phyloP scores from a whole-genome alignment of 208 protist species.

The Crithidia acanthocephali region DNA sequence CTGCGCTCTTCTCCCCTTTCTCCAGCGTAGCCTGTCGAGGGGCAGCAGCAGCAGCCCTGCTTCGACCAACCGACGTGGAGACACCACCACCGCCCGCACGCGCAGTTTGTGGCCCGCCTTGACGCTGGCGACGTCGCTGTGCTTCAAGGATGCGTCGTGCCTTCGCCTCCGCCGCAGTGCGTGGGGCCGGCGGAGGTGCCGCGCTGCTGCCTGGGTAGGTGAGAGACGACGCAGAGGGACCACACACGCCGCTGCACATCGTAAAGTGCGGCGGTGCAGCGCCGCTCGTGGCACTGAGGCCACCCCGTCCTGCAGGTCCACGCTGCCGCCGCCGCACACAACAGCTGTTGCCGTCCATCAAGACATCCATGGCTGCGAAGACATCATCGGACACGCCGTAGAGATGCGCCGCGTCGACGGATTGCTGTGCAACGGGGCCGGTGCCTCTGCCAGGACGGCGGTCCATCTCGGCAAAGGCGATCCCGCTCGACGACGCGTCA shows the following conservation, averaged over 20 bases:
- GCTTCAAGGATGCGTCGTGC: conserved; percentile 25
- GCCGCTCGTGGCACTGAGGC: too few species aligned
- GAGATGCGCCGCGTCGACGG: conserved; percentile 30
- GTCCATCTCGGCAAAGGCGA: conserved; percentile 30
- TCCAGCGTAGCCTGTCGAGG: background rate
- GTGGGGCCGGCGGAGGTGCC: conserved; percentile 12
- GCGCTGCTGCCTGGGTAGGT: too few species aligned
- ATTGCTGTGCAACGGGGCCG: conserved; percentile 21
- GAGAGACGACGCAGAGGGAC: too few species aligned
- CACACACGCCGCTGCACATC: too few species aligned
- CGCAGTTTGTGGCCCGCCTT: too few species aligned
- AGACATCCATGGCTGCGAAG: conserved; percentile 63
- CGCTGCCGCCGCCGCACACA: conserved; percentile 50
- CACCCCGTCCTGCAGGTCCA: background rate
- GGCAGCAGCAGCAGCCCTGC: too few species aligned
- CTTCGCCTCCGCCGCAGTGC: conserved; percentile 27
- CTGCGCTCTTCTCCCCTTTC: background rate
- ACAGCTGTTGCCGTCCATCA: conserved; percentile 76
- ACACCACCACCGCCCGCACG: too few species aligned
- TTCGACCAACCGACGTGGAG: too few species aligned
- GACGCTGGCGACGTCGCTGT: conserved; percentile 13
- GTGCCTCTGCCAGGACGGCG: conserved; percentile 18
- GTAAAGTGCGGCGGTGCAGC: too few species aligned
- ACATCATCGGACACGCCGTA: conserved; percentile 22
- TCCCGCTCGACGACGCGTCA: background rate